Evolutionary conservation across 192 early-diverging fungal species (phyloP), one percentile per base, ranked within the genome.

Genomic region (Entomortierella lignicola): DNA sequence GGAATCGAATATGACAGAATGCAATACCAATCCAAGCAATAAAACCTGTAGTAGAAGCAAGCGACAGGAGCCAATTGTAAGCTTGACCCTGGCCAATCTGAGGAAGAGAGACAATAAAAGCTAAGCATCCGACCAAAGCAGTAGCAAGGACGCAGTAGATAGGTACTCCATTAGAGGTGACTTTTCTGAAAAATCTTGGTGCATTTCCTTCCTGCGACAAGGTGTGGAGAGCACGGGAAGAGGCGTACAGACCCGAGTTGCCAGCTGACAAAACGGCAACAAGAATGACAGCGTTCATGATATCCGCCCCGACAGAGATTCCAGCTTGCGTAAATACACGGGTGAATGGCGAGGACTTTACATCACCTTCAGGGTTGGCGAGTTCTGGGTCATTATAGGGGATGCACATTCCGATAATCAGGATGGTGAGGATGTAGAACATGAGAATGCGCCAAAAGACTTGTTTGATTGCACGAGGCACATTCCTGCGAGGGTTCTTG

Each of bases 321-420:
- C 90, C 90, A 10, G 90, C 83, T 44, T 84, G 75, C 30, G 86
- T 54, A 67, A 91, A 88, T 34, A 89, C 89, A 77, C 87, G 79
- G 1, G 90, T 91, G 57, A 91, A 91, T 11, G 90, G 90, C 23
- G 90, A 91, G 21, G 85, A 85, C 41, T 80, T 82, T 52, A 90
- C 61, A 25, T 86, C 82, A 43, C 86, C 73, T 0, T 48, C 37
- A 4, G 62, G 60, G 63, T 82, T 71, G 54, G 77, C 74, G 25
- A 96, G 86, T 18, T 83, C 70, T 4, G 77, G 63, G 61, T 94
- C 86, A 58, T 72, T 80, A 81, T 86, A 89, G 18, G 92, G 93
- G 44, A 97, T 92, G 43, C 90, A 88, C 57, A 97, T 82, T 15
- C 96, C 96, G 65, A 97, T 97, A 55, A 96, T 87, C 29, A 95